phyloP scores from a whole-genome alignment of 371 early-diverging fungal species.

The Amoeboaphelidium protococcarum region DNA sequence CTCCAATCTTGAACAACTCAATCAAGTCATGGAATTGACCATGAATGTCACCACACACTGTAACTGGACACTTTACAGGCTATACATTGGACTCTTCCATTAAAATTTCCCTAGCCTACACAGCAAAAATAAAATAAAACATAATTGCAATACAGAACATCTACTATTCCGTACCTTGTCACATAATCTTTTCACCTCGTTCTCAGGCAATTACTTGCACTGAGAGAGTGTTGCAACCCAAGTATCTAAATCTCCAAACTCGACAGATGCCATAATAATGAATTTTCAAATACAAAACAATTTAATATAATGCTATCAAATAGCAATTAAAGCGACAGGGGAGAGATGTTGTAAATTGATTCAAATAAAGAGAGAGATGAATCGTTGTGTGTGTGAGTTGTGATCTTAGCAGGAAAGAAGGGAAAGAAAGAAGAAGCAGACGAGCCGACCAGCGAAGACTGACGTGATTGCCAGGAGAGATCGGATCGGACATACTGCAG shows the following conservation, averaged over 20 bases:
- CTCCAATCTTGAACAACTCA: slow-evolving; percentile 93
- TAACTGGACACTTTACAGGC: slow-evolving; percentile 82
- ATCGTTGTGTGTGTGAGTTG: no score
- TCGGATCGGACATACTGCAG: no score
- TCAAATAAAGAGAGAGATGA: no score
- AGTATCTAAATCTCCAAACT: slow-evolving; percentile 23
- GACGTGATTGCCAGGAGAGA: no score
- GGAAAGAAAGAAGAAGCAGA: no score
- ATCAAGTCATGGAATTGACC: slow-evolving; percentile 98
- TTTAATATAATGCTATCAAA: no score
- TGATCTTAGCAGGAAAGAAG: no score
- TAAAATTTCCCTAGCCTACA: slow-evolving; percentile 79
- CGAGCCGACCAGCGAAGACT: no score
- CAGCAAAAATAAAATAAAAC: neutral
- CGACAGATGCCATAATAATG: no score
- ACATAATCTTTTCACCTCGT: slow-evolving; percentile 56
- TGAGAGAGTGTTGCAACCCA: slow-evolving; percentile 29
- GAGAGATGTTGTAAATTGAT: no score
- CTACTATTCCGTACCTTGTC: slow-evolving; percentile 32
- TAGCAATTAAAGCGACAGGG: no score
- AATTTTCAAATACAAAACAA: no score
- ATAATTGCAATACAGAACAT: neutral
- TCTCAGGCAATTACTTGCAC: slow-evolving; percentile 59
- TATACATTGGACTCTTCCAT: slow-evolving; percentile 87
- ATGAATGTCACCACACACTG: slow-evolving; percentile 98